Percentiles rank a stretch among this genome's conserved stretches.
Conservation (phyloP, 2,329 filamentous ascomycete genomes). For the Aspergillus piperis region DNA sequence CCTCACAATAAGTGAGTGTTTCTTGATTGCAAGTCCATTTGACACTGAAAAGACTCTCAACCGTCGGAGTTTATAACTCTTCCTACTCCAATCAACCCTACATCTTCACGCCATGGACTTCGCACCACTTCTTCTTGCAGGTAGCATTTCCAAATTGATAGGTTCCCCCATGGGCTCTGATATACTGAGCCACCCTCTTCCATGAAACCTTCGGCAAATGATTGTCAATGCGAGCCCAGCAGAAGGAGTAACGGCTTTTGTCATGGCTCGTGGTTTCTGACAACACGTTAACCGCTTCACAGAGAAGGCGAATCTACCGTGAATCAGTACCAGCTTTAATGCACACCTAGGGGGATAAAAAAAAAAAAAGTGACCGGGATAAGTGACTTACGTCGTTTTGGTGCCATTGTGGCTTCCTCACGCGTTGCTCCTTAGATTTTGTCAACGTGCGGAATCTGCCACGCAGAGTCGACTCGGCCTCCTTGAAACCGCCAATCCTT, state of each 20-base stretch:
- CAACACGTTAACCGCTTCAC: constrained; percentile 39
- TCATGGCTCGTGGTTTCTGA: constrained; percentile 19
- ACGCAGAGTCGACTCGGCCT: constrained; percentile 52
- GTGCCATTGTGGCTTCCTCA: constrained; percentile 49
- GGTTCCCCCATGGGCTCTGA: constrained; percentile 54
- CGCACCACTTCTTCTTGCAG: constrained; percentile 63
- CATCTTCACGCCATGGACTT: constrained; percentile 39
- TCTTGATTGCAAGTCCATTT: neutral
- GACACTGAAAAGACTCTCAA: neutral
- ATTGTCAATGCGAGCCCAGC: constrained; percentile 9
- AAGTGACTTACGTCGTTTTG: constrained; percentile 44
- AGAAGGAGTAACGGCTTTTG: constrained; percentile 4
- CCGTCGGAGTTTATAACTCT: neutral
- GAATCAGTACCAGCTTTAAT: constrained; percentile 1
- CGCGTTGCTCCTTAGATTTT: constrained; percentile 47
- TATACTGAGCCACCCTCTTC: constrained; percentile 60
- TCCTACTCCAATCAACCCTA: constrained; percentile 8
- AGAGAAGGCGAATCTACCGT: constrained; percentile 42
- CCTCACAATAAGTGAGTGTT: neutral
- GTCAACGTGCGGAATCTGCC: constrained; percentile 50
- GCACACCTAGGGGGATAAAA: neutral
- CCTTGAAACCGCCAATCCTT: constrained; percentile 42
- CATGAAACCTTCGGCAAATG: constrained; percentile 54
- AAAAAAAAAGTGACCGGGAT: neutral
- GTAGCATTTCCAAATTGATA: constrained; percentile 64